A percentile compares a stretch with the other conserved stretches of the same genome.
phyloP scores from a whole-genome alignment of 1,284 basidiomycete genomes.

The Apiotrichum veenhuisii region DNA sequence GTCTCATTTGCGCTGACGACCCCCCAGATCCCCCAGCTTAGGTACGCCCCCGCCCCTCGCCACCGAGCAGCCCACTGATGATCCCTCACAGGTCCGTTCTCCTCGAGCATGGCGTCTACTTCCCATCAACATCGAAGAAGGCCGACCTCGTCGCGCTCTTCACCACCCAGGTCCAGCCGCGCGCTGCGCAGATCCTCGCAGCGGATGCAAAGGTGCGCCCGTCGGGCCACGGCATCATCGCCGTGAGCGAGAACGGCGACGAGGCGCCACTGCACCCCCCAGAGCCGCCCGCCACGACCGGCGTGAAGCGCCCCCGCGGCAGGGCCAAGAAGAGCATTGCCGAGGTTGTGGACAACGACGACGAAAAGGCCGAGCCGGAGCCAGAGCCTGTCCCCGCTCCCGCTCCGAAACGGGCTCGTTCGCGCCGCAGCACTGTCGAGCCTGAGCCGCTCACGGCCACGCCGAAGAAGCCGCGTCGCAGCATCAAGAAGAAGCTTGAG shows the following conservation, averaged over 20 bases:
- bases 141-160: constrained; percentile 77
- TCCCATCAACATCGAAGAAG: constrained; percentile 77
- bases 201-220: constrained; percentile 34
- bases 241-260: constrained; percentile 27
- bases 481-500: constrained; percentile 6
- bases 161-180: constrained; percentile 67
- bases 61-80: background rate
- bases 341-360: constrained; percentile 7
- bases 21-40: constrained; percentile 46
- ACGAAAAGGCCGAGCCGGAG: background rate
- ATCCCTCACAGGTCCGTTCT: constrained; percentile 12
- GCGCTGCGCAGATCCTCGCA: constrained; percentile 53
- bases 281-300: background rate
- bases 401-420: constrained; percentile 18
- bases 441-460: background rate
- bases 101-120: constrained; percentile 69
- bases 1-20: background rate
- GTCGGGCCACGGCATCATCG: constrained; percentile 43
- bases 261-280: constrained; percentile 13
- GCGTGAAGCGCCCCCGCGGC: constrained; percentile 25
- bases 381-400: constrained; percentile 6
- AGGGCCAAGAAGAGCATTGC: constrained; percentile 22
- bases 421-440: constrained; percentile 1
- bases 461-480: constrained; percentile 8
- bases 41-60: constrained; percentile 23